Evolutionary conservation across 306 rosid species (phyloP).

Genomic region (Cicer chorassanicum): DNA sequence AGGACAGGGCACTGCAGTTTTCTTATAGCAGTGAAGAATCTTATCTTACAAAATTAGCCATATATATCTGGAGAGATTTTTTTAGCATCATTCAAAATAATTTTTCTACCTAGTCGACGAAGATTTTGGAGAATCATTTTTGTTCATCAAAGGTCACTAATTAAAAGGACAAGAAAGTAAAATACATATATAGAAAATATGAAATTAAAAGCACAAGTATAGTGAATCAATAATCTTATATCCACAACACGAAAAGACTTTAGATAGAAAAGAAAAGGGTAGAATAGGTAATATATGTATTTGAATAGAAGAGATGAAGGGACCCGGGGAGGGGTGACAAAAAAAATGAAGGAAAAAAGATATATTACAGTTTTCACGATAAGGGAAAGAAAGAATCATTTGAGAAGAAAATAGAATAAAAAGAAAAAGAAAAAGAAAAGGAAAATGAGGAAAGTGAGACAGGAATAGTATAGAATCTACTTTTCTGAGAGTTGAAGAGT

Average conservation of each 20-base stretch:
- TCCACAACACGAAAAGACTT: background rate
- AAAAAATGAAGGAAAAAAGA: constrained; percentile 5
- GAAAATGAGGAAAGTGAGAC: constrained; percentile 50
- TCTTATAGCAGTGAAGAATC: background rate
- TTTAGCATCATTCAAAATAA: background rate
- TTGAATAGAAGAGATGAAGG: constrained; percentile 19
- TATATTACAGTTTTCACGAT: constrained; percentile 34
- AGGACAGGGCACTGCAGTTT: constrained; percentile 7
- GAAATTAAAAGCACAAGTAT: background rate
- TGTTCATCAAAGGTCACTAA: background rate
- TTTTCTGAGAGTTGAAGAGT: constrained; percentile 47
- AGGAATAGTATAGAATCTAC: constrained; percentile 59
- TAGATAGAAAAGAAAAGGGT: background rate
- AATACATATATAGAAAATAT: background rate
- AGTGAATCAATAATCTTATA: background rate
- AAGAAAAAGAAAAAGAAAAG: constrained; percentile 9
- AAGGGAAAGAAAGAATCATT: constrained; percentile 27
- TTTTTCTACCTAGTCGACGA: background rate
- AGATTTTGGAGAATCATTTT: background rate
- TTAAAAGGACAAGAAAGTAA: background rate
- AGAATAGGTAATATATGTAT: constrained; percentile 6
- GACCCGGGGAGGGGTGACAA: background rate
- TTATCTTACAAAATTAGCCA: constrained; percentile 13
- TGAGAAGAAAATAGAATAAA: constrained; percentile 1
- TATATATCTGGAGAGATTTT: constrained; percentile 6